A percentile compares a stretch with the other conserved stretches of the same genome.
Evolutionary conservation across 305 asterid genomes (phyloP).

Genomic region (Plantago rigida): DNA sequence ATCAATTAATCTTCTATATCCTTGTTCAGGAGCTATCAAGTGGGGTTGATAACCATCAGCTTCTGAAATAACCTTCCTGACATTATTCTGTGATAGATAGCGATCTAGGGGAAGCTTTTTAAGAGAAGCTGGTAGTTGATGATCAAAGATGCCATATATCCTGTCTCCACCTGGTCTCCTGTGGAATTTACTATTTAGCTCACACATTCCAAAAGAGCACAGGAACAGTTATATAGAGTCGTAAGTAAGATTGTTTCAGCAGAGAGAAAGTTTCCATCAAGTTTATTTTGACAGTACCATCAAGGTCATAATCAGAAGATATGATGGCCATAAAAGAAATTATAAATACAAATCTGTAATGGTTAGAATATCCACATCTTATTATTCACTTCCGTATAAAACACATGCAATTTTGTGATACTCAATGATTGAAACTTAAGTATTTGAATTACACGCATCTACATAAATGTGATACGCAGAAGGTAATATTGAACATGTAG

Average conservation of each 20-base stretch:
- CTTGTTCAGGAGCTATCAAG: slow-evolving; percentile 97
- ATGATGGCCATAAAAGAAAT: background rate
- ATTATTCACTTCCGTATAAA: background rate
- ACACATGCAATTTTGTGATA: background rate
- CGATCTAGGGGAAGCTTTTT: slow-evolving; percentile 95
- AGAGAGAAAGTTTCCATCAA: background rate
- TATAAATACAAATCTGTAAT: background rate
- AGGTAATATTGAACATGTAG: background rate
- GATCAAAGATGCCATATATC: slow-evolving; percentile 86
- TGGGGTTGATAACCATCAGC: slow-evolving; percentile 99
- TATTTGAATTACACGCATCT: background rate
- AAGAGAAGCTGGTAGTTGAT: slow-evolving; percentile 87
- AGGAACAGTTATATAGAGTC: background rate
- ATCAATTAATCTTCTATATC: slow-evolving; percentile 87
- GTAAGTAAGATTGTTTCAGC: background rate
- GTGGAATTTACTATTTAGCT: slow-evolving; percentile 27
- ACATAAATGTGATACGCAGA: background rate
- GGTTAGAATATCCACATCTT: background rate
- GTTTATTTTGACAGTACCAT: background rate
- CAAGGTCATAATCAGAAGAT: background rate
- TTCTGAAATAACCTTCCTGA: slow-evolving; percentile 74
- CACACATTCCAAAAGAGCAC: slow-evolving; percentile 3
- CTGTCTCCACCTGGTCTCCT: slow-evolving; percentile 97
- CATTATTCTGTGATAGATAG: slow-evolving; percentile 79
- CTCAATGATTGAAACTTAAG: background rate